phyloP scores from a whole-genome alignment of 2,329 filamentous ascomycete genomes.

The Neonectria faginata region DNA sequence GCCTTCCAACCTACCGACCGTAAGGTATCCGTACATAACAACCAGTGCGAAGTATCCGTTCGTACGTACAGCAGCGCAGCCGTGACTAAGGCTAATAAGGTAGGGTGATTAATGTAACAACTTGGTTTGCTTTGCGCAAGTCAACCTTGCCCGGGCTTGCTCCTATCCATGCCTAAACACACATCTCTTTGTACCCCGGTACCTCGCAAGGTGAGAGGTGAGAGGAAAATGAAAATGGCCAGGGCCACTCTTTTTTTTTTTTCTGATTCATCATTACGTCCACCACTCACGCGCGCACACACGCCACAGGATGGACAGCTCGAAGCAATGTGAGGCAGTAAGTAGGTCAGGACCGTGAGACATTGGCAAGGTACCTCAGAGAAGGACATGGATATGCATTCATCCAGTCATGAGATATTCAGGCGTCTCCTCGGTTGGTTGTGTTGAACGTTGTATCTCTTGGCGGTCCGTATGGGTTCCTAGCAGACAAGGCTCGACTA shows the following conservation, averaged over 20 bases:
- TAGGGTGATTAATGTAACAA: slow-evolving; percentile 24
- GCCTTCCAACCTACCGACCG: not conserved
- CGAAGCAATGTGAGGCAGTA: not conserved
- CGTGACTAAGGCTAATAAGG: slow-evolving; percentile 11
- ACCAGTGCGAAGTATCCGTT: not conserved
- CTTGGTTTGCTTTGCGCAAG: slow-evolving; percentile 30
- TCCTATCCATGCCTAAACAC: too few relatives aligned
- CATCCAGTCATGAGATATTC: slow-evolving; percentile 16
- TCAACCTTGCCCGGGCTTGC: slow-evolving; percentile 22
- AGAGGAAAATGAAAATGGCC: slow-evolving; percentile 14
- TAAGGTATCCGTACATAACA: slow-evolving; percentile 27
- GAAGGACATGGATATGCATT: slow-evolving; percentile 1
- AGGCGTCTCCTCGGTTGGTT: slow-evolving; percentile 6
- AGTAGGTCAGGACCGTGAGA: not conserved
- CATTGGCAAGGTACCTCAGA: not conserved
- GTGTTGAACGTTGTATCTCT: not conserved
- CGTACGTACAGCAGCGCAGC: not conserved
- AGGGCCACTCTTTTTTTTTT: slow-evolving; percentile 21
- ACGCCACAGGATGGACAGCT: slow-evolving; percentile 11
- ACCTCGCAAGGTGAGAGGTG: slow-evolving; percentile 16
- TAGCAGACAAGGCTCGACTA: not conserved
- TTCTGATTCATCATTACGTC: slow-evolving; percentile 31
- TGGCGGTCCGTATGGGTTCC: not conserved
- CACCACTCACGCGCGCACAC: slow-evolving; percentile 26
- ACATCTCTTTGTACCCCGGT: slow-evolving; percentile 18